These are phyloP conservation scores for Malassezia caprae DNA, from an alignment of 1,284 basidiomycete species.

Conservation along the genomic window DNA sequence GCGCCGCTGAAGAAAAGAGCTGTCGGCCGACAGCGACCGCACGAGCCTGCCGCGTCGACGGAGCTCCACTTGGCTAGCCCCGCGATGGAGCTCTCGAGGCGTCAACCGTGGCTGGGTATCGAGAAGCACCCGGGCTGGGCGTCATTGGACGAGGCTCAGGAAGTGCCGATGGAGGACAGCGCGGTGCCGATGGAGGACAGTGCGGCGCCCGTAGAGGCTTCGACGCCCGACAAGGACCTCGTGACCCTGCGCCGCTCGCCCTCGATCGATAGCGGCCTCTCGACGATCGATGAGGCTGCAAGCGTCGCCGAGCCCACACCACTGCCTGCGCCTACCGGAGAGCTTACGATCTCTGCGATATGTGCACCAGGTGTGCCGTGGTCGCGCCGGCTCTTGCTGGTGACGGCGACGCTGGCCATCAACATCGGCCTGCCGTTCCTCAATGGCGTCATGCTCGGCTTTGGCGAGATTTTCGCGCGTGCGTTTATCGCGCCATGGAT, in stretches of 20 bases:
- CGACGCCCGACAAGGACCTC: not conserved
- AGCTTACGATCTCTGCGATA: constrained; percentile 34
- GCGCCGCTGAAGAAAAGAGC: constrained; percentile 2
- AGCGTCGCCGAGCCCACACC: not conserved
- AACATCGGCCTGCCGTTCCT: constrained; percentile 87
- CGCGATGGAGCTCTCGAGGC: not conserved
- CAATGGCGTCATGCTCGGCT: constrained; percentile 95
- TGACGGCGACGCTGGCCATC: constrained; percentile 74
- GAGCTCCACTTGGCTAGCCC: not conserved
- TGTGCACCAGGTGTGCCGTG: constrained; percentile 24
- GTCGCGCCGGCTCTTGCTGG: constrained; percentile 28
- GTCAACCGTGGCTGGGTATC: not conserved
- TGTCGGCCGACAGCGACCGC: constrained; percentile 12
- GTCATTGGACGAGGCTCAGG: not conserved
- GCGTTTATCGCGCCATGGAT: constrained; percentile 58
- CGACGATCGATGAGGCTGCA: not conserved
- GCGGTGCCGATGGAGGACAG: not conserved
- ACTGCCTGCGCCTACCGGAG: constrained; percentile 29
- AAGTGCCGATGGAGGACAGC: not conserved
- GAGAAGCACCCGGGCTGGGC: constrained; percentile 1
- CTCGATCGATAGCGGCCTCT: not conserved
- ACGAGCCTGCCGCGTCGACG: not conserved
- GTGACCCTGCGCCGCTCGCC: not conserved
- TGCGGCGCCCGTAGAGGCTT: not conserved
- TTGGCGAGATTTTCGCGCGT: constrained; percentile 92